Percentiles rank a stretch among this genome's conserved stretches.
Evolutionary conservation across 1,284 basidiomycete species (phyloP).

Genomic region (Cryptococcus maquisensis): DNA sequence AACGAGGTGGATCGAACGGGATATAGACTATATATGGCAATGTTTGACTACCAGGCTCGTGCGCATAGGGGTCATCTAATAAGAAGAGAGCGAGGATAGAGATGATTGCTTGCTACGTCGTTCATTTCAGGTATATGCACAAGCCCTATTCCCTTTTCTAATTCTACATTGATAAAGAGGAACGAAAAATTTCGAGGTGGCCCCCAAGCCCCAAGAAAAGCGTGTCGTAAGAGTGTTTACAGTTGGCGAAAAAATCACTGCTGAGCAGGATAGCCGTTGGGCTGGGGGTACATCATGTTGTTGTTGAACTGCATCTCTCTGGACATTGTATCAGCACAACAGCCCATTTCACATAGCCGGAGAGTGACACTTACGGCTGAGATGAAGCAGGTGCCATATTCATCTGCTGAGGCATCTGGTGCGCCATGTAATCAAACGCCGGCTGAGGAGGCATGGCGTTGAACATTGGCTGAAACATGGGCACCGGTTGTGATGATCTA

Average conservation of each 20-base stretch:
- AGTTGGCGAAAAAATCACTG: neutral
- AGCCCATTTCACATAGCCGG: neutral
- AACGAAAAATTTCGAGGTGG: neutral
- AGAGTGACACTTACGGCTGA: neutral
- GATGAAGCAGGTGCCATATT: neutral
- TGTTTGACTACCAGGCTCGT: too few relatives aligned
- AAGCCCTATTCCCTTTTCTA: neutral
- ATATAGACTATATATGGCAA: too few relatives aligned
- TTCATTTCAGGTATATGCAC: neutral
- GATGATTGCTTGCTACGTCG: neutral
- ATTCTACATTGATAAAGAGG: neutral
- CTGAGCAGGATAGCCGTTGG: slow-evolving; percentile 4
- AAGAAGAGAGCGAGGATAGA: too few relatives aligned
- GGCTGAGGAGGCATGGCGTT: neutral
- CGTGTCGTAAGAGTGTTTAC: too few relatives aligned
- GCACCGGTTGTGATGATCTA: neutral
- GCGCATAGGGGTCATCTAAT: too few relatives aligned
- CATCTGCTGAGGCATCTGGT: neutral
- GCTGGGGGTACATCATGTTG: slow-evolving; percentile 10
- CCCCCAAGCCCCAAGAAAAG: neutral
- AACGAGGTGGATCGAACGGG: too few relatives aligned
- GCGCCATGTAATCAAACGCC: neutral
- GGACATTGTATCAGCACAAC: neutral
- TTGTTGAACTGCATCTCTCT: neutral
- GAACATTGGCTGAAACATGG: neutral